These are phyloP conservation scores for Penicillium mononematosum DNA, from an alignment of 495 filamentous ascomycete genomes.

Conservation along the genomic window DNA sequence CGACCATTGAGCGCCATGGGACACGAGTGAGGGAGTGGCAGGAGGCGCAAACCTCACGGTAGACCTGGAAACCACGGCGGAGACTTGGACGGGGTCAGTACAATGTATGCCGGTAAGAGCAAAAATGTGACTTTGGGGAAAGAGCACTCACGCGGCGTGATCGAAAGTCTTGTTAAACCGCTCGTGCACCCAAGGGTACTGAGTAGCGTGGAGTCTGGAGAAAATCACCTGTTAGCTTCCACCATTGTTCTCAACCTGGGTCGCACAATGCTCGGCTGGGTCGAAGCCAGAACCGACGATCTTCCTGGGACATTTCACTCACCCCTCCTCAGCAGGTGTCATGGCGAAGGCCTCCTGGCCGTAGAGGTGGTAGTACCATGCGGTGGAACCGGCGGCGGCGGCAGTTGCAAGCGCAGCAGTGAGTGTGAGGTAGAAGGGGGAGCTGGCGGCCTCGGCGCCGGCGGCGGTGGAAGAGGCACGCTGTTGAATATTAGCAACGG, in stretches of 20 bases:
- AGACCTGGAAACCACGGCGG: constrained; percentile 99
- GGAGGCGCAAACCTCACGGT: constrained; percentile 95
- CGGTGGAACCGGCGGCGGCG: constrained; percentile 80
- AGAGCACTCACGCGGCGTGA: constrained; percentile 77
- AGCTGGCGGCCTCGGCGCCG: constrained; percentile 49
- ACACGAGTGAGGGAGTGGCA: constrained; percentile 96
- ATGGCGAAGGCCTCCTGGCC: constrained; percentile 81
- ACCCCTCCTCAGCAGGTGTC: constrained; percentile 98
- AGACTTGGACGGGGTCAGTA: constrained; percentile 59
- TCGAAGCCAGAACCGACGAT: constrained; percentile 24
- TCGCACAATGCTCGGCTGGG: constrained; percentile 30
- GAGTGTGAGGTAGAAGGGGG: constrained; percentile 64
- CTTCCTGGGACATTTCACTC: constrained; percentile 42
- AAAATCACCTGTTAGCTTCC: constrained; percentile 19
- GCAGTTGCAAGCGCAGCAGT: constrained; percentile 80
- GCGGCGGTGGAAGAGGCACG: constrained; percentile 50
- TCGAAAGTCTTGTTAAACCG: constrained; percentile 94
- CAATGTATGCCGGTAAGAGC: constrained; percentile 20
- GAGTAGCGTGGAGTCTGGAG: constrained; percentile 77
- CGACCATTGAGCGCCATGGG: constrained; percentile 90
- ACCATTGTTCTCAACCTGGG: constrained; percentile 10
- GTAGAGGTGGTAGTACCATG: constrained; percentile 95
- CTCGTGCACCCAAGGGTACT: constrained; percentile 94
- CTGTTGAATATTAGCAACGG: constrained; percentile 33
- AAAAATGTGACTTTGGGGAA: constrained; percentile 1